Evolutionary conservation across 2,329 filamentous ascomycete species (phyloP), one percentile per base, ranked within the genome.

Genomic region (Colletotrichum kahawae): DNA sequence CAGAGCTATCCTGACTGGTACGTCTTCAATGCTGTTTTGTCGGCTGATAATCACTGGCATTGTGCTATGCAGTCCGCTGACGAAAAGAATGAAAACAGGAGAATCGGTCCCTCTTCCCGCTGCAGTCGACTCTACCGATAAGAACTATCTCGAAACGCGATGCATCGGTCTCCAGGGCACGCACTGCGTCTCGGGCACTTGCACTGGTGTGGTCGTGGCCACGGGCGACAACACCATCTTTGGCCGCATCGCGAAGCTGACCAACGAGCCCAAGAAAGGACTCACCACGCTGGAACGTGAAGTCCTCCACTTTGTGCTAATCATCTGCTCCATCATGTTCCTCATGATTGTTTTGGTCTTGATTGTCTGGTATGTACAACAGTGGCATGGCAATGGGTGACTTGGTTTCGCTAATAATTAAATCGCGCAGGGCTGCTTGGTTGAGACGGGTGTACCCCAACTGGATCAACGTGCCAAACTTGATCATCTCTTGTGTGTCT

Each of bases 111-210:
- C 93, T 3, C 83, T 95, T 7, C 84, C 89, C 5, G 93, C 90
- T 3, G 90, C 91, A 0, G 87, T 93, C 16, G 88, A 94, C n/a
- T 90, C 88, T 0, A 93, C 92, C 0, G 93, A 95, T 79, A 86
- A 89, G 51, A 95, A 95, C 82, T 95, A 94, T 79, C 90, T 96
- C 34, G 94, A 96, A 81, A 95, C 93, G 5, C 90, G 91, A 67
- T 93, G 92, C 78, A 94, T 96, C 68, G 94, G 93, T 27, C 87
- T 96, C 12, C 93, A 95, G 80, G 94, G 94, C n/a, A 95, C 94
- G 1, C 93, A 95, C 79, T 95, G 93, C 78, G 91, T 94, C 5
- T 92, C 92, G 8, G 94, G 94, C 4, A 92, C 87, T 27, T 92
- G 90, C 67, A 86, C 89, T 16, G 94, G 92, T 21, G 84, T 95